phyloP scores from a whole-genome alignment of 2,329 filamentous ascomycete genomes.

The Coniella vitis region DNA sequence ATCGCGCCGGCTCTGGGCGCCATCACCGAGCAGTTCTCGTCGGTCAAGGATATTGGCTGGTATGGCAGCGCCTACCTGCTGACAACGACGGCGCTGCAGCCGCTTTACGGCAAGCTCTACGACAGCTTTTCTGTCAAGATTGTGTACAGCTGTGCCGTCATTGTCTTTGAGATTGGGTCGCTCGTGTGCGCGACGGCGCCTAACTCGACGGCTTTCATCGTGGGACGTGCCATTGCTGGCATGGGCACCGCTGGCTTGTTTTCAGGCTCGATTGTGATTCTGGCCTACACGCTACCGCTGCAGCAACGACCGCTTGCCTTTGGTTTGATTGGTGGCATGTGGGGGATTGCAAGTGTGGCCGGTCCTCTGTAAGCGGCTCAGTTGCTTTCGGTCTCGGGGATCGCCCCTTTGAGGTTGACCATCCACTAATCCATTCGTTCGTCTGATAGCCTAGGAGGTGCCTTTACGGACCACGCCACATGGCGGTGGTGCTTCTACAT shows the following conservation, averaged over 20 bases:
- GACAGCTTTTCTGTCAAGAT: slow-evolving; percentile 43
- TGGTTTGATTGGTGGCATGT: slow-evolving; percentile 49
- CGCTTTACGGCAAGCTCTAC: slow-evolving; percentile 43
- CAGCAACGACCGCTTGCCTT: slow-evolving; percentile 47
- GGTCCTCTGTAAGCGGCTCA: slow-evolving; percentile 32
- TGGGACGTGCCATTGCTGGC: slow-evolving; percentile 45
- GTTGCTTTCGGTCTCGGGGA: neutral
- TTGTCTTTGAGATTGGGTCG: slow-evolving; percentile 27
- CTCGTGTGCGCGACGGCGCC: slow-evolving; percentile 37
- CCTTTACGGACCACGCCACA: slow-evolving; percentile 39
- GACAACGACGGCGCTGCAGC: slow-evolving; percentile 42
- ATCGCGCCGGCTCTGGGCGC: slow-evolving; percentile 46
- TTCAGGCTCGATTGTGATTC: slow-evolving; percentile 42
- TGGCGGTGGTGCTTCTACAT: slow-evolving; percentile 49
- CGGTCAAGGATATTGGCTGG: slow-evolving; percentile 45
- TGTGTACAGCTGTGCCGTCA: slow-evolving; percentile 33
- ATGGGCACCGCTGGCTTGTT: slow-evolving; percentile 45
- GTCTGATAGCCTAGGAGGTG: slow-evolving; percentile 34
- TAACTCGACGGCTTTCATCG: slow-evolving; percentile 40
- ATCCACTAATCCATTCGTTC: neutral
- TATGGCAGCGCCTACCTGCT: slow-evolving; percentile 44
- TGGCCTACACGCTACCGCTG: slow-evolving; percentile 44
- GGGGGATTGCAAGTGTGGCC: slow-evolving; percentile 41
- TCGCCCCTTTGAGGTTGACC: neutral
- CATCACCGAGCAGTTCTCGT: slow-evolving; percentile 39